phyloP scores from a whole-genome alignment of 768 basidiomycete genomes.

The Mycena latifolia region DNA sequence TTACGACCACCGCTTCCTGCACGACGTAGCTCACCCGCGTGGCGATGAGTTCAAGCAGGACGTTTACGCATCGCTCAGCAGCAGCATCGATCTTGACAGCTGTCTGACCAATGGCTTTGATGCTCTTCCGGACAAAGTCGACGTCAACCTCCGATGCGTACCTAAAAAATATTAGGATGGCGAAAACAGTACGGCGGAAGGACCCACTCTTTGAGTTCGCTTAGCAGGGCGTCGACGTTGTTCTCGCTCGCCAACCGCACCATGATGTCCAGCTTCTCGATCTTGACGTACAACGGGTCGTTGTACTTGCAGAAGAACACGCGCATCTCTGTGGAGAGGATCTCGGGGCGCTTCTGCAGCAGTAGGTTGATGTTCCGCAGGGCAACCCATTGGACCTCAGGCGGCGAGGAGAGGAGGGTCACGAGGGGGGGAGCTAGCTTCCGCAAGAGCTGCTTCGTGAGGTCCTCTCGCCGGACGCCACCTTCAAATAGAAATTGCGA shows the following conservation, averaged over 20 bases:
- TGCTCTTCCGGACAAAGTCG: constrained; percentile 95
- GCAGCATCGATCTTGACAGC: constrained; percentile 97
- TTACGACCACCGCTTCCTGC: constrained; percentile 98
- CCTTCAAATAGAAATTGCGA: no score
- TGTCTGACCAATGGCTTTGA: constrained; percentile 96
- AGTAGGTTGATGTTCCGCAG: constrained; percentile 97
- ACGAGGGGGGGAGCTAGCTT: constrained; percentile 99
- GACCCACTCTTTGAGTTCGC: constrained; percentile 94
- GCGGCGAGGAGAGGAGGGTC: constrained; percentile 94
- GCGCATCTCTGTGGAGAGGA: constrained; percentile 95
- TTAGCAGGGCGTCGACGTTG: constrained; percentile 95
- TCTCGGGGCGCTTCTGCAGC: constrained; percentile 91
- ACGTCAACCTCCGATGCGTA: constrained; percentile 98
- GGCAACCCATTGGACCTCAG: constrained; percentile 99
- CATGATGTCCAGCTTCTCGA: constrained; percentile 99
- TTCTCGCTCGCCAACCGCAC: constrained; percentile 61
- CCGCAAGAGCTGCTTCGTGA: constrained; percentile 85
- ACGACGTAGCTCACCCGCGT: constrained; percentile 98
- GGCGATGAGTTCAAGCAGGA: constrained; percentile 91
- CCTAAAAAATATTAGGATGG: constrained; percentile 53
- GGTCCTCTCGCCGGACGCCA: constrained; percentile 81
- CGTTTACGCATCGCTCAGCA: constrained; percentile 95
- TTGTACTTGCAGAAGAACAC: constrained; percentile 99
- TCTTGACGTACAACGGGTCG: constrained; percentile 97
- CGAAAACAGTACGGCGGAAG: background rate